These are phyloP conservation scores for Diaporthe velutina DNA, from an alignment of 2,329 filamentous ascomycete genomes.

Conservation along the genomic window DNA sequence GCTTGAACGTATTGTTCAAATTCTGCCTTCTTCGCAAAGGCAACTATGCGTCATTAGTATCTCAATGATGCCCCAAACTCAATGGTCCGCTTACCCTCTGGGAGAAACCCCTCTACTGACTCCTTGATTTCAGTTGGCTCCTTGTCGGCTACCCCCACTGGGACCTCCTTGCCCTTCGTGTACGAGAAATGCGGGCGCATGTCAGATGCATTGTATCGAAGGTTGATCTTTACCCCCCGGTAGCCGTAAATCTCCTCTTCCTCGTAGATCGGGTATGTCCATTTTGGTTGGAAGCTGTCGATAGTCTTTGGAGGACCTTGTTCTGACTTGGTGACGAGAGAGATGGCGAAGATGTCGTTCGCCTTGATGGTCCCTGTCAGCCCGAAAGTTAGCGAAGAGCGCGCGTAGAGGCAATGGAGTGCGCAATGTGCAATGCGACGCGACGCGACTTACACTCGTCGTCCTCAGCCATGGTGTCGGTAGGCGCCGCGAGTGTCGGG, in stretches of 20 bases:
- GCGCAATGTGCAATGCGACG: slow-evolving; percentile 5
- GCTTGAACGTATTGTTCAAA: slow-evolving; percentile 71
- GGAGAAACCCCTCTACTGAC: slow-evolving; percentile 75
- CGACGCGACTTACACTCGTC: slow-evolving; percentile 35
- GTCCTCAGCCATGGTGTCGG: slow-evolving; percentile 31
- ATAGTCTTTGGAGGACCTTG: slow-evolving; percentile 65
- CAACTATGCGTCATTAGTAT: slow-evolving; percentile 61
- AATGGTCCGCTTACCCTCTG: slow-evolving; percentile 65
- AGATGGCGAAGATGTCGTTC: slow-evolving; percentile 74
- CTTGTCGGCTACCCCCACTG: slow-evolving; percentile 65
- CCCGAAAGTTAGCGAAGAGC: slow-evolving; percentile 12
- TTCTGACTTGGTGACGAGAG: slow-evolving; percentile 65
- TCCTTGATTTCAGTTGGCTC: slow-evolving; percentile 77
- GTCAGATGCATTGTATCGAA: slow-evolving; percentile 77
- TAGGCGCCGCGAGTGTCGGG: not conserved
- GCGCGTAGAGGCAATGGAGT: not conserved
- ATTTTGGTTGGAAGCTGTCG: slow-evolving; percentile 83
- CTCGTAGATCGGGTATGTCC: slow-evolving; percentile 93
- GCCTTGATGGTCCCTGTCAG: slow-evolving; percentile 69
- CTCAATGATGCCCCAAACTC: not conserved
- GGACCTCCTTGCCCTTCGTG: slow-evolving; percentile 78
- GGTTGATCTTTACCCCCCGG: slow-evolving; percentile 80
- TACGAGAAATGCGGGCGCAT: slow-evolving; percentile 83
- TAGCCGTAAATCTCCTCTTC: slow-evolving; percentile 97
- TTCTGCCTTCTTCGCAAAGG: slow-evolving; percentile 72